Percentiles rank a stretch among this genome's conserved stretches.
These are phyloP conservation scores for Microcera coccophila DNA, from an alignment of 2,329 filamentous ascomycete species.

Conservation along the genomic window DNA sequence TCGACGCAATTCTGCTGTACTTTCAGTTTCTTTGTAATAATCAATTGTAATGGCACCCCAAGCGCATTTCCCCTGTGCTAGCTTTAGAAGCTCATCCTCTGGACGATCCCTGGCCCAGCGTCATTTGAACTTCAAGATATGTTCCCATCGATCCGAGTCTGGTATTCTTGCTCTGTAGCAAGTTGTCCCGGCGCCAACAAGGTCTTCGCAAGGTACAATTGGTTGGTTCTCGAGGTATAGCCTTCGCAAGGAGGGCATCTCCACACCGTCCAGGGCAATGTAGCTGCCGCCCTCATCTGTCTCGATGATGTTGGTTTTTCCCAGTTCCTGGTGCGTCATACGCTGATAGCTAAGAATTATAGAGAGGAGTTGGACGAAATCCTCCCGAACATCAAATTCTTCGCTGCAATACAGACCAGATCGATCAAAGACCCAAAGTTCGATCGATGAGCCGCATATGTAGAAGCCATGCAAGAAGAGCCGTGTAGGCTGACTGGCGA, in stretches of 20 bases:
- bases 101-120: slow-evolving; percentile 27
- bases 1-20: slow-evolving; percentile 14
- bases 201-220: slow-evolving; percentile 21
- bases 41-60: slow-evolving; percentile 29
- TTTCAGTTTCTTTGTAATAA: slow-evolving; percentile 20
- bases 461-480: slow-evolving; percentile 37
- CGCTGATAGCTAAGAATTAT: slow-evolving; percentile 28
- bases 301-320: slow-evolving; percentile 19
- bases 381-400: slow-evolving; percentile 27
- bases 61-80: slow-evolving; percentile 26
- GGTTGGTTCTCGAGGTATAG: slow-evolving; percentile 29
- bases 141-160: slow-evolving; percentile 24
- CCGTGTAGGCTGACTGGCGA: slow-evolving; percentile 30
- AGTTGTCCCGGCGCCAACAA: slow-evolving; percentile 30
- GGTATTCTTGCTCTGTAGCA: slow-evolving; percentile 29
- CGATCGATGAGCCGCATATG: slow-evolving; percentile 29
- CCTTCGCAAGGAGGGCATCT: slow-evolving; percentile 18
- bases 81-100: slow-evolving; percentile 31
- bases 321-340: slow-evolving; percentile 29
- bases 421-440: slow-evolving; percentile 37
- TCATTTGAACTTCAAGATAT: slow-evolving; percentile 34
- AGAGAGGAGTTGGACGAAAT: slow-evolving; percentile 27
- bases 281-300: slow-evolving; percentile 21
- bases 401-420: slow-evolving; percentile 33
- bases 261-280: slow-evolving; percentile 8